phyloP scores from a whole-genome alignment of 331 rosid genomes.

The Prunus yedoensis region DNA sequence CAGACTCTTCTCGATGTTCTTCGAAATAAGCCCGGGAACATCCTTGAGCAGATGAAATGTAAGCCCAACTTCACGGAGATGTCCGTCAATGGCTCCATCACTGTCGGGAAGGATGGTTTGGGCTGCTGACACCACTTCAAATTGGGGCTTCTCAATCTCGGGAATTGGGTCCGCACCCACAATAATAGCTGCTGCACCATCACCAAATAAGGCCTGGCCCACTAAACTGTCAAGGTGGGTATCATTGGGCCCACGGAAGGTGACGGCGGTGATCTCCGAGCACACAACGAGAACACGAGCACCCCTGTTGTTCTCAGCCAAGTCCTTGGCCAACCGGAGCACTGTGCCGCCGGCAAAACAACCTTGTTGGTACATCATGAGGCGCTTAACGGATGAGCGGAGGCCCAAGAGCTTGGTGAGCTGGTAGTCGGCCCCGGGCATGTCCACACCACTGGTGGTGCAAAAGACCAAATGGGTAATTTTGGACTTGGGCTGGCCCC shows the following conservation, averaged over 20 bases:
- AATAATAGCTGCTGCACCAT: conserved; percentile 48
- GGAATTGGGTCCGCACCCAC: conserved; percentile 50
- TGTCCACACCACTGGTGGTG: conserved; percentile 62
- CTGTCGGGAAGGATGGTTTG: conserved; percentile 56
- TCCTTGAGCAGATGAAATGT: conserved; percentile 57
- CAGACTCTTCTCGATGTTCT: conserved; percentile 46
- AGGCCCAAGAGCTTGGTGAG: conserved; percentile 61
- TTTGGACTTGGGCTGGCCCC: conserved; percentile 61
- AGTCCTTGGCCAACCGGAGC: conserved; percentile 55
- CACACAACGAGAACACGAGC: conserved; percentile 59
- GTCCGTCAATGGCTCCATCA: conserved; percentile 59
- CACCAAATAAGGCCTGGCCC: conserved; percentile 58
- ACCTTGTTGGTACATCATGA: conserved; percentile 65
- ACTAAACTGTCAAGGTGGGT: conserved; percentile 55
- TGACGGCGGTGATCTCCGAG: conserved; percentile 54
- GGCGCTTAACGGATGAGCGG: conserved; percentile 50
- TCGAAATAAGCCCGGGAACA: conserved; percentile 54
- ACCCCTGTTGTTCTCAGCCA: conserved; percentile 58
- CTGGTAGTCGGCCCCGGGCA: conserved; percentile 63
- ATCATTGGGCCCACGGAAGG: conserved; percentile 58
- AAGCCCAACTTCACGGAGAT: conserved; percentile 56
- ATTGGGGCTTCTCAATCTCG: conserved; percentile 37
- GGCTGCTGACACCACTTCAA: conserved; percentile 44
- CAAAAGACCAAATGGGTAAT: conserved; percentile 58
- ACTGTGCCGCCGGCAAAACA: conserved; percentile 67